Evolutionary conservation across 1,284 basidiomycete genomes (phyloP), one percentile per base, ranked within the genome.

Genomic region (Microbotryum lychnidis-dioicae): DNA sequence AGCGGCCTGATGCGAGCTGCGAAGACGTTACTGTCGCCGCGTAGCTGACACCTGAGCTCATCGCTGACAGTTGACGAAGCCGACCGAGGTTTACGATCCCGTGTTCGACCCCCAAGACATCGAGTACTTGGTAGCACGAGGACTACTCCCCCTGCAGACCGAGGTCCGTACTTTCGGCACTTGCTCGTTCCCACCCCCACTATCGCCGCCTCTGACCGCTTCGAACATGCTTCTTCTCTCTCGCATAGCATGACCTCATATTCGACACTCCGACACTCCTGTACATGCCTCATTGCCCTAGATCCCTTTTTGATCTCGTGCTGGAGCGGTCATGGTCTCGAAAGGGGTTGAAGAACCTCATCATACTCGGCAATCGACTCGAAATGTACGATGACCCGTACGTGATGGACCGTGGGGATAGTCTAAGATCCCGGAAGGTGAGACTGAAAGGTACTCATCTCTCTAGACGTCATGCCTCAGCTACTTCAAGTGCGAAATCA

Each of bases 271-370:
- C 59, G 0, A 71, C 69, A 0, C 62, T 72, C 42, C 61, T 72
- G 6, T 72, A 67, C 62, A 67, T 71, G 60, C 71, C 71, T 6
- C 71, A 72, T 49, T 69, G 69, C 25, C 71, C 71, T 12, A 63
- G 71, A 2, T 57, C 62, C 1, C 60, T 72, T 12, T 71, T 69
- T 59, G 66, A 70, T 21, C 52, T 49, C 1, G 53, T 72, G 48
- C 57, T 72, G 7, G 52, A 46, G 7, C 46, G 44, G 27, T 71
- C 70, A 47, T 60, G 64, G 66, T 47, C 56, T 1, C 21, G 55
- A 0, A 54, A 53, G 6, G 47, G 57, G 7, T 21, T 69, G 4
- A 6, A 29, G 2, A 58, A 60, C 0, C 50, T 65, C 2, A 27
- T 71, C 44, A 53, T 72, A 2, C 58, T 70, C 47, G 68, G 65